Evolutionary conservation across 371 early-diverging fungal species (phyloP), one percentile per base, ranked within the genome.

Genomic region (Mucor ambiguus): DNA sequence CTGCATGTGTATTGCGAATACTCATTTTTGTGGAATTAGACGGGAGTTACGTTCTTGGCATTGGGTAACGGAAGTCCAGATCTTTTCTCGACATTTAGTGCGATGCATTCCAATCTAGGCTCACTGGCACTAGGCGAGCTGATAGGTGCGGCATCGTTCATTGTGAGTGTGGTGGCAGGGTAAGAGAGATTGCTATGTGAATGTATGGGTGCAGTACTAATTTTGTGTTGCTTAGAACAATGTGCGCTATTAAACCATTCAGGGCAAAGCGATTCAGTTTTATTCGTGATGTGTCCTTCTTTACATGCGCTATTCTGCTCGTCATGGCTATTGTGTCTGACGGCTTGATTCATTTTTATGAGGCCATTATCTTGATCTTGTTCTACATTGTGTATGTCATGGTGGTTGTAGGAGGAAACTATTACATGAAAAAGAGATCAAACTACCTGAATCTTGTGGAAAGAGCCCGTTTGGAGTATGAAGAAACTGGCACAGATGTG

Each of bases 31-130:
- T 16, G 16, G 9, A n/a, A 54, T 24, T 76, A 88, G 84, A 94
- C 95, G 0, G 95, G 95, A 9, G 95, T 94, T 6, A 94, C 95
- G 5, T 87, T 94, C 75, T 73, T 94, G 24, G 95, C 95, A 0
- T 83, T 94, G 33, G 95, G 95, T 22, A 95, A 94, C 68, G 94
- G 92, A 16, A 89, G 91, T n/a, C 94, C 94, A 4, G 94, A 94
- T 64, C 68, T 94, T 37, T 91, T 94, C 61, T 85, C 90, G 18
- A 94, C 92, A 0, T 90, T 92, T 64, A 89, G 89, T 54, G 94
- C 94, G 5, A 86, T 93, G 73, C 75, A 87, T 8, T 86, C 90
- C 5, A 87, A 87, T 33, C 81, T 89, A 65, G 93, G 89, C 11
- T 90, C 90, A 4, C 69, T 94, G 30, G 95, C 94, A 10, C 74